These are phyloP conservation scores for Ilex paraguariensis DNA, from an alignment of 305 asterid species.

Conservation along the genomic window DNA sequence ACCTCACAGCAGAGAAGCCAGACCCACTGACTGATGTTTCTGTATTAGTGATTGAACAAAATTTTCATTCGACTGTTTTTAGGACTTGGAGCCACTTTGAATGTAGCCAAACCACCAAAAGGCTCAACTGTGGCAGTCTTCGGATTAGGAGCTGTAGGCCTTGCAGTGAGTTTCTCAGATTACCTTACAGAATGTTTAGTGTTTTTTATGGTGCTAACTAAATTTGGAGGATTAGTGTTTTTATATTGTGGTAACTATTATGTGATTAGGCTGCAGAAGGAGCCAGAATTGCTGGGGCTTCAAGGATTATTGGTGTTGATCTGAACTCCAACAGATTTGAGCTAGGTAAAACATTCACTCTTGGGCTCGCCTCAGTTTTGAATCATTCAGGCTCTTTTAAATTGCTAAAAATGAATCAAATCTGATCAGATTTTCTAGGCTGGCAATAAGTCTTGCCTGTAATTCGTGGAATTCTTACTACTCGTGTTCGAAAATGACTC, in stretches of 20 bases:
- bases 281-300: constrained; percentile 65
- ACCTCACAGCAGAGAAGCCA: too few relatives aligned
- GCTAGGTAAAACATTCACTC: constrained; percentile 30
- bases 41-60: too few relatives aligned
- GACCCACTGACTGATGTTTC: too few relatives aligned
- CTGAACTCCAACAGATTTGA: constrained; percentile 48
- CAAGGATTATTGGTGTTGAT: constrained; percentile 76
- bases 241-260: not conserved
- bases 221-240: not conserved
- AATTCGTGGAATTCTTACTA: not conserved
- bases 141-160: constrained; percentile 90
- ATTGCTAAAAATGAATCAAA: too few relatives aligned
- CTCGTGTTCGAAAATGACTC: too few relatives aligned
- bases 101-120: constrained; percentile 70
- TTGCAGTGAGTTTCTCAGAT: constrained; percentile 54
- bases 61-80: not conserved
- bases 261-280: constrained; percentile 83
- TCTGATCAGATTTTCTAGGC: not conserved
- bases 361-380: too few relatives aligned
- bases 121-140: constrained; percentile 76
- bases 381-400: too few relatives aligned
- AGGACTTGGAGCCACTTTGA: constrained; percentile 84
- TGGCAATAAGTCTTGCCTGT: too few relatives aligned
- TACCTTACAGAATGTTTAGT: not conserved
- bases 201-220: not conserved